Evolutionary conservation across 1,139 yeast genomes (phyloP).

Genomic region (Pichia kudriavzevii): DNA sequence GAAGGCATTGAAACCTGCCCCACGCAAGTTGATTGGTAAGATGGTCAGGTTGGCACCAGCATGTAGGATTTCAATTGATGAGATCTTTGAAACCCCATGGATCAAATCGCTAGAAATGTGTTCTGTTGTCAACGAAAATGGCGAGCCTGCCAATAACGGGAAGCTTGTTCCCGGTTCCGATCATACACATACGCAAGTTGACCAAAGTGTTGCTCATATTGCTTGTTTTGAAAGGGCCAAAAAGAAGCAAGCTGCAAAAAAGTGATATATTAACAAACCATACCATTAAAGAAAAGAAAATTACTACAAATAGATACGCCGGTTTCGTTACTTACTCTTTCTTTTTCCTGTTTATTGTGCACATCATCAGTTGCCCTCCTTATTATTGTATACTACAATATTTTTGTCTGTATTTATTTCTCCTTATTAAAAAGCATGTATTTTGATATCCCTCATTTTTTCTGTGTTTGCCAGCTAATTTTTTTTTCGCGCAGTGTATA

Average conservation of each 20-base stretch:
- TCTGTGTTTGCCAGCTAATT: background rate
- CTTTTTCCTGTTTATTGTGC: no score
- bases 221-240: constrained; percentile 83
- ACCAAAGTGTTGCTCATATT: constrained; percentile 90
- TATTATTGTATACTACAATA: background rate
- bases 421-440: no score
- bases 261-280: constrained; percentile 1
- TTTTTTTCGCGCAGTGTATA: background rate
- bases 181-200: constrained; percentile 83
- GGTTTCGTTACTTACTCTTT: constrained; percentile 4
- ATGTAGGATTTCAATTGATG: constrained; percentile 77
- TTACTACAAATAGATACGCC: constrained; percentile 4
- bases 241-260: constrained; percentile 30
- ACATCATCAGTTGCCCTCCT: no score
- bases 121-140: constrained; percentile 40
- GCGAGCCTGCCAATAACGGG: constrained; percentile 30
- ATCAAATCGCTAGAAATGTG: constrained; percentile 59
- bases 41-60: constrained; percentile 84
- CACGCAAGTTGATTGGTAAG: constrained; percentile 55
- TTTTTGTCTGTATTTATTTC: background rate
- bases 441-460: no score
- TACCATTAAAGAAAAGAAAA: no score
- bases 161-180: constrained; percentile 29
- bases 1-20: constrained; percentile 62
- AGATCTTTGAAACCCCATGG: constrained; percentile 78